phyloP scores from a whole-genome alignment of 2,329 filamentous ascomycete genomes.

The Penicillium capsulatum region DNA sequence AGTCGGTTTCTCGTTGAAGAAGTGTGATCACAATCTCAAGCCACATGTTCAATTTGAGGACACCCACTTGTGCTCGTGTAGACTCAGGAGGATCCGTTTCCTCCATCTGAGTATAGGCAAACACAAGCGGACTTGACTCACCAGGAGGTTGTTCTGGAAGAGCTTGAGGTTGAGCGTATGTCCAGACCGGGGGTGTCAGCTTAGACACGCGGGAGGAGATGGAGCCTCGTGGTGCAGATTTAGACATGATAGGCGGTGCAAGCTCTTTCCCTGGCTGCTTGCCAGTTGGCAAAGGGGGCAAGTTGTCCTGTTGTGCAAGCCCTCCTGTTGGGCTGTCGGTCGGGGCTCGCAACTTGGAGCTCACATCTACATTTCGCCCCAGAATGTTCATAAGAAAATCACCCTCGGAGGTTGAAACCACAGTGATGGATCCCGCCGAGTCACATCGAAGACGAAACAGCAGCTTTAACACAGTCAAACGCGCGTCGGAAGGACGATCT shows the following conservation, averaged over 20 bases:
- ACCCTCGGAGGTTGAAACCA: constrained; percentile 67
- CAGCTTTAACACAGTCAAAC: constrained; percentile 70
- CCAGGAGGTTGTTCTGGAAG: constrained; percentile 52
- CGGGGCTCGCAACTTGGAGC: constrained; percentile 40
- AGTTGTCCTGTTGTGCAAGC: constrained; percentile 37
- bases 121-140: constrained; percentile 49
- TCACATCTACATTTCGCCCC: constrained; percentile 57
- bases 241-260: constrained; percentile 26
- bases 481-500: constrained; percentile 62
- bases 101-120: constrained; percentile 44
- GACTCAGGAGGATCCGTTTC: constrained; percentile 27
- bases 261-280: constrained; percentile 33
- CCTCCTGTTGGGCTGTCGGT: constrained; percentile 41
- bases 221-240: constrained; percentile 31
- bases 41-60: constrained; percentile 64
- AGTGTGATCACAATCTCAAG: constrained; percentile 71
- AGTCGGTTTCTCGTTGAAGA: constrained; percentile 71
- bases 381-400: constrained; percentile 68
- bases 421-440: constrained; percentile 69
- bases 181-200: constrained; percentile 51
- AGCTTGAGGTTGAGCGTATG: constrained; percentile 51
- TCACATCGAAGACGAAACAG: constrained; percentile 81
- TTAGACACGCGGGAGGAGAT: constrained; percentile 34
- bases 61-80: constrained; percentile 34
- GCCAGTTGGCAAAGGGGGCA: constrained; percentile 22